A percentile compares a stretch with the other conserved stretches of the same genome.
These are phyloP conservation scores for Didymella arachidicola DNA, from an alignment of 2,329 filamentous ascomycete genomes.

Conservation along the genomic window DNA sequence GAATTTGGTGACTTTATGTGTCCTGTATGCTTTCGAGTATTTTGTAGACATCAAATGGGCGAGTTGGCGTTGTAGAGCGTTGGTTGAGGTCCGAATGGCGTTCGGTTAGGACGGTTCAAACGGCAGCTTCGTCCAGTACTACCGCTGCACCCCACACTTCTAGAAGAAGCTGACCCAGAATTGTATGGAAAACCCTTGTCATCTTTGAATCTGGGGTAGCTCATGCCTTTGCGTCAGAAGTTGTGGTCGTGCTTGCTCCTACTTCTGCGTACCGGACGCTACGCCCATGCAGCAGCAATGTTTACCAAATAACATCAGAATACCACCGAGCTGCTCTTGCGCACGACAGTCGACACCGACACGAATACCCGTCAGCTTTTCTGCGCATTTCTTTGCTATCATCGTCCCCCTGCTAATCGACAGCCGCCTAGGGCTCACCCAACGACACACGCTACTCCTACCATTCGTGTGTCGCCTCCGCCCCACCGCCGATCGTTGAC, in stretches of 20 bases:
- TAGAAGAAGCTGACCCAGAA: slow-evolving; percentile 17
- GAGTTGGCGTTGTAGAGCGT: background rate
- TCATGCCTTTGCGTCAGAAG: background rate
- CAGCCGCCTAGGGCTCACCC: background rate
- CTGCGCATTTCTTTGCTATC: background rate
- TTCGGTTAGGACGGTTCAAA: slow-evolving; percentile 21
- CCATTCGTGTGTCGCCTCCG: slow-evolving; percentile 5
- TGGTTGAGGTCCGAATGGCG: slow-evolving; percentile 13
- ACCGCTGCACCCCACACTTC: slow-evolving; percentile 22
- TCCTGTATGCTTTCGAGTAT: background rate
- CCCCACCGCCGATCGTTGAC: slow-evolving; percentile 18
- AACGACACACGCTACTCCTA: background rate
- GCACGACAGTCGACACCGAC: background rate
- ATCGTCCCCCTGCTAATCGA: background rate
- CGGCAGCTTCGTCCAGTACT: slow-evolving; percentile 13
- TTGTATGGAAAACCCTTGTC: slow-evolving; percentile 14
- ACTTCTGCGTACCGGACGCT: background rate
- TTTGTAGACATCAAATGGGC: too few relatives aligned
- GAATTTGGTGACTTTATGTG: slow-evolving; percentile 26
- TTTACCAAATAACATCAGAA: background rate
- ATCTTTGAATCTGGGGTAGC: slow-evolving; percentile 14
- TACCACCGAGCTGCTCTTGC: background rate
- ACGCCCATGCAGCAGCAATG: background rate
- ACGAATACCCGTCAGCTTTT: background rate
- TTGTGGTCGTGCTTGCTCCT: background rate